These are phyloP conservation scores for Amanita rimosa DNA, from an alignment of 768 basidiomycete species.

Conservation along the genomic window DNA sequence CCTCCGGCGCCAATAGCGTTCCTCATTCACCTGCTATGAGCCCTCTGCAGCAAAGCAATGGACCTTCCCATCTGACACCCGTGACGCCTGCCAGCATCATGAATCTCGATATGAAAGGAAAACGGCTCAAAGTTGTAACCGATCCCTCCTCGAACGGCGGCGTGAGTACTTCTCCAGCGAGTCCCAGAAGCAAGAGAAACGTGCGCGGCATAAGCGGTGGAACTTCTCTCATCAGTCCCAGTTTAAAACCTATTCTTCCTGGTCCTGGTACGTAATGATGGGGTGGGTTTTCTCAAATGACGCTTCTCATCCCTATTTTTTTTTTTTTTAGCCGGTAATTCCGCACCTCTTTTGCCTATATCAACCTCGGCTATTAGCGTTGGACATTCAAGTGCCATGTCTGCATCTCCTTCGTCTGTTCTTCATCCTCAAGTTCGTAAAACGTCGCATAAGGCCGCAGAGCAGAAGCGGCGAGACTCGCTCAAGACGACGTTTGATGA, in stretches of 20 bases:
- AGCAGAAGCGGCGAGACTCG: slow-evolving; percentile 94
- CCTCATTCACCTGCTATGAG: background rate
- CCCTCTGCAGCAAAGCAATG: background rate
- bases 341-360: slow-evolving; percentile 8
- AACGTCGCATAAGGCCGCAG: slow-evolving; percentile 90
- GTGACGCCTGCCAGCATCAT: slow-evolving; percentile 90
- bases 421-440: slow-evolving; percentile 40
- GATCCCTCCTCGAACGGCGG: slow-evolving; percentile 4
- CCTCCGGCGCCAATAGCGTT: background rate
- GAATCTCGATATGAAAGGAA: slow-evolving; percentile 46
- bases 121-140: slow-evolving; percentile 10
- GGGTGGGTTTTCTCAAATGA: background rate
- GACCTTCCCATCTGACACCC: slow-evolving; percentile 39
- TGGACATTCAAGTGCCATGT: background rate
- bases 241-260: slow-evolving; percentile 64
- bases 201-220: background rate
- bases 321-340: slow-evolving; percentile 14
- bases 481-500: slow-evolving; percentile 92
- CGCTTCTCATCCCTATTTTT: background rate
- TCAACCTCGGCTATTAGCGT: background rate
- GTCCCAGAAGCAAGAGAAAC: background rate
- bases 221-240: slow-evolving; percentile 30
- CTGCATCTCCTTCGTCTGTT: background rate
- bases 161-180: background rate
- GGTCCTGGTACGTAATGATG: slow-evolving; percentile 23